phyloP scores from a whole-genome alignment of 371 early-diverging fungal genomes.

The Umbelopsis sp. region DNA sequence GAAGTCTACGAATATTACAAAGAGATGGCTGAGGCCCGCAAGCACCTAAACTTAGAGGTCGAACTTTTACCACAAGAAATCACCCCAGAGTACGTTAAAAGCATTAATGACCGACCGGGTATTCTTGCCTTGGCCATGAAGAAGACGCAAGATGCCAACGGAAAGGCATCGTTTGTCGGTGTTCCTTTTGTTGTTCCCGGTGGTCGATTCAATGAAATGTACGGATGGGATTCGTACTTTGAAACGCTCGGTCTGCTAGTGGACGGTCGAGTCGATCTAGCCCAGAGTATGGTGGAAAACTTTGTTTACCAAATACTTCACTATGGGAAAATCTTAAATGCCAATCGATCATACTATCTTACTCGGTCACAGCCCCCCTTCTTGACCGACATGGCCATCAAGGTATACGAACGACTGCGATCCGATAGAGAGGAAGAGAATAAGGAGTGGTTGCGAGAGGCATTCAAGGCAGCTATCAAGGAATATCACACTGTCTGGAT shows the following conservation, averaged over 20 bases:
- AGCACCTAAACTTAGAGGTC: conserved; percentile 81
- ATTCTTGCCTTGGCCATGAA: conserved; percentile 87
- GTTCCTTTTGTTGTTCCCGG: conserved; percentile 97
- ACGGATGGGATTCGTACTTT: conserved; percentile 98
- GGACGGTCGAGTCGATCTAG: conserved; percentile 83
- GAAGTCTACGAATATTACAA: conserved; percentile 82
- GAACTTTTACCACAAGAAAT: conserved; percentile 84
- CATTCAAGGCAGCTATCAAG: conserved; percentile 82
- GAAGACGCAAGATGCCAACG: conserved; percentile 55
- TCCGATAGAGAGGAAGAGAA: conserved; percentile 55
- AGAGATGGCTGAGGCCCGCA: conserved; percentile 62
- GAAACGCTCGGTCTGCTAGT: conserved; percentile 87
- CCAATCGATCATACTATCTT: conserved; percentile 96
- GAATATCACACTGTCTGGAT: conserved; percentile 95
- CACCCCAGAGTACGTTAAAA: conserved; percentile 89
- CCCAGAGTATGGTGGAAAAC: conserved; percentile 95
- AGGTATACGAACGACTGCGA: conserved; percentile 70
- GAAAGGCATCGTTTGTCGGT: conserved; percentile 62
- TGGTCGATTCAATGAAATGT: conserved; percentile 98
- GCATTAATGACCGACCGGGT: conserved; percentile 88
- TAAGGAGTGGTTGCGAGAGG: conserved; percentile 78
- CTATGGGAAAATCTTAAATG: conserved; percentile 97
- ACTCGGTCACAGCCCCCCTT: conserved; percentile 98
- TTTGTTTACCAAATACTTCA: conserved; percentile 95
- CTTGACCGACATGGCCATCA: conserved; percentile 93